Base-by-base conservation (phyloP, 176 grass and related monocot species). In the Ananas comosus region DNA sequence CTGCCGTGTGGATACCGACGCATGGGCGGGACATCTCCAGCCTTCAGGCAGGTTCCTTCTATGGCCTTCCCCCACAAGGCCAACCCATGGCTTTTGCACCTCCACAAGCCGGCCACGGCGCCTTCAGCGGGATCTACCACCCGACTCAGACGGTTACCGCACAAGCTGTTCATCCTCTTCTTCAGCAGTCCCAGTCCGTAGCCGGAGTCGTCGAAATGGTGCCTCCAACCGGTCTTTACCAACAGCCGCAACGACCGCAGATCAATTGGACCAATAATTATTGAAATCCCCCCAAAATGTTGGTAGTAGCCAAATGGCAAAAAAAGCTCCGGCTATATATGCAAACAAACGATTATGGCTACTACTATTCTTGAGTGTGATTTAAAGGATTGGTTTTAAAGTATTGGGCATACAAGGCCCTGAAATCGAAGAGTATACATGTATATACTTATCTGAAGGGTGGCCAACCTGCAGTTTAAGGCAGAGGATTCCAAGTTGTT, bases 201-300 rank as follows among this genome's bases (percentile, higher is more conserved):
- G 75, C 91, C 74, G 85, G 86, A 65, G 80, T 74, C 78, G 74
- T 91, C 48, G 91, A 96, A 82, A 85, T 96, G 81, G 78, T 86
- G 24, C 72, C 83, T 21, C 51, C 76, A 50, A 22, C 67, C 10
- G 65, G 77, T 74, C 72, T 85, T 50, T 89, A 84, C 74, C 85
- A 87, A 78, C 88, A 85, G 66, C 78, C 83, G 47, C 92, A 91
- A 70, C 79, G 73, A 64, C 77, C 74, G 59, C 88, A 90, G 61
- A 86, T 91, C 22, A 91, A 77, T 65, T 96, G 91, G 88, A 72
- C 70, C 25, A 80, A 65, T 84, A 88, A 79, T 81, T 91, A 88
- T 88, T 96, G 80, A 96, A 63, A 71, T 10, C 51, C 19, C 63
- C 18, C 51, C 33, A 7, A 25, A 58, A 67, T 74, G 64, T 74